Evolutionary conservation across 805 yeast species (phyloP), one percentile per base, ranked within the genome.

Genomic region (Candida qinlingensis): DNA sequence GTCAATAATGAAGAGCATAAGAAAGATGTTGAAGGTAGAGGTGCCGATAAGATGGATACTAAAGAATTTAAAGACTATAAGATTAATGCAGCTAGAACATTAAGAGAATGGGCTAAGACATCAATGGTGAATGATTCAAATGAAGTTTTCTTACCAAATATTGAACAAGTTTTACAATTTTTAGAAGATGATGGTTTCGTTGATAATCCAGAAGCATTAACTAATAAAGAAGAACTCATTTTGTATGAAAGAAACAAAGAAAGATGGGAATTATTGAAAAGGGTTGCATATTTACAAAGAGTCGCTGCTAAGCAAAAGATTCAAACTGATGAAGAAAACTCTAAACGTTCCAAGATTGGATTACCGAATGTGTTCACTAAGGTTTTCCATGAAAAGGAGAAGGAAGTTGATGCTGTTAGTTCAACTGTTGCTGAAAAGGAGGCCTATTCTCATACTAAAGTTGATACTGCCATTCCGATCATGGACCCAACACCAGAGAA

Each of bases 1-100:
- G 82, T 82, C 42, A 80, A 81, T 35, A 85, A 76, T 57, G 69
- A 69, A n/a, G 65, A 62, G 10, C 97, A 91, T 63, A 70, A 72
- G 50, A 70, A 71, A 11, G 97, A 91, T 63, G 91, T 91, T 9
- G 77, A 71, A 8, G 97, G 97, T 4, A 69, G 71, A 19, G 96
- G 96, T 11, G 59, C 65, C 3, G 97, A 91, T 62, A 75, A 80
- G 50, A 76, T 74, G 71, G 78, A 76, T 54, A 41, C 61, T 25
- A 62, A 68, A 12, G 64, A 68, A 12, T 80, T 78, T 33, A 66
- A 68, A 36, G 67, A 74, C 37, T 80, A 81, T 12, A 75, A 80
- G 55, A 64, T 76, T 28, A 75, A 75, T 48, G 80, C 85, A 37
- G 71, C 80, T 4, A 70, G 72, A 41, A 77, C 84, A 44, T 66